phyloP scores from a whole-genome alignment of 2,329 filamentous ascomycete species.

The Bipolaris zeicola region DNA sequence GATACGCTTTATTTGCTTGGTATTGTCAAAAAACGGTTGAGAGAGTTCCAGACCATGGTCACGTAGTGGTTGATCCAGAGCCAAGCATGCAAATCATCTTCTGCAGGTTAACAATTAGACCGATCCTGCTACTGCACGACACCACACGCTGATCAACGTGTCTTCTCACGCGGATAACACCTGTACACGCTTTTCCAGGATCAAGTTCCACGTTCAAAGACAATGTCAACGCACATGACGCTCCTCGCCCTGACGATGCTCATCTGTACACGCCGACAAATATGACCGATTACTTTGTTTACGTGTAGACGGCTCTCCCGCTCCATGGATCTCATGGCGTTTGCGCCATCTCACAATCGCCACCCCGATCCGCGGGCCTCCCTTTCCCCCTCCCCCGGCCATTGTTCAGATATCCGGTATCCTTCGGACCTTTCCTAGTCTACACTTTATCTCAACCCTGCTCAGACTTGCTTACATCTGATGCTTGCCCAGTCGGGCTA shows the following conservation, averaged over 20 bases:
- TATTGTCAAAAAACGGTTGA: neutral
- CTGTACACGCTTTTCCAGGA: conserved; percentile 1
- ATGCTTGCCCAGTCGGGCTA: neutral
- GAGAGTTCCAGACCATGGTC: conserved; percentile 4
- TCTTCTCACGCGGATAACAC: neutral
- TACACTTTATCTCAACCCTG: conserved; percentile 15
- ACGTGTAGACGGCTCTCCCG: conserved; percentile 7
- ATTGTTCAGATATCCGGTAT: conserved; percentile 1
- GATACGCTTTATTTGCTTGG: neutral
- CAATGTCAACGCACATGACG: neutral
- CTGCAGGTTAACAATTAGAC: neutral
- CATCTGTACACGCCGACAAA: neutral
- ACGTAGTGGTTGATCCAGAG: neutral
- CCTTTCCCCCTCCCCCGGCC: neutral
- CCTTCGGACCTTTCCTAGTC: conserved; percentile 3
- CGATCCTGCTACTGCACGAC: conserved; percentile 12
- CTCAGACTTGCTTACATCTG: neutral
- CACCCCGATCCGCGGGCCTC: conserved; percentile 4
- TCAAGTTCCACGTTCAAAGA: neutral
- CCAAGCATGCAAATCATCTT: neutral
- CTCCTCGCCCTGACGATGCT: neutral
- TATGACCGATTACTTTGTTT: conserved; percentile 4
- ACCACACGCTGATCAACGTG: neutral
- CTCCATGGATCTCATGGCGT: conserved; percentile 6
- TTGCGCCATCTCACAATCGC: conserved; percentile 14